Percentiles rank a stretch among this genome's conserved stretches.
These are phyloP conservation scores for Hyphochytrium catenoides DNA, from an alignment of 352 stramenopile species.

Conservation along the genomic window DNA sequence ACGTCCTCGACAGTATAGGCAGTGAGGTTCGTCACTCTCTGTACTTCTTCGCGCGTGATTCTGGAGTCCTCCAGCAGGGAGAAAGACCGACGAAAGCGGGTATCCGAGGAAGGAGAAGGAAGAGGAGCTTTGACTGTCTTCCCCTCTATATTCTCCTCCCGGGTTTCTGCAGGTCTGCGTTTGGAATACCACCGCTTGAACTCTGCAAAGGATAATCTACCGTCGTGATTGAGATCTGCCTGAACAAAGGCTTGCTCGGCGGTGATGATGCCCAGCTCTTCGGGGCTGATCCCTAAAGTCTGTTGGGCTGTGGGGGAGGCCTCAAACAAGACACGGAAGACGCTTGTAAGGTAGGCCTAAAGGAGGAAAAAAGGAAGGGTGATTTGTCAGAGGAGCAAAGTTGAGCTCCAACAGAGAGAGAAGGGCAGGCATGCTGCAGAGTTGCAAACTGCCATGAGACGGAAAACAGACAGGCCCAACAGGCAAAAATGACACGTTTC, in stretches of 20 bases:
- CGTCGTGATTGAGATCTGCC: slow-evolving; percentile 7
- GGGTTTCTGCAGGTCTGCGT: slow-evolving; percentile 2
- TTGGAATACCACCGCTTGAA: slow-evolving; percentile 54
- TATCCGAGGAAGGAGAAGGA: no score
- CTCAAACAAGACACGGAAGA: slow-evolving; percentile 13
- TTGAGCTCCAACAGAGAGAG: slow-evolving; percentile 7
- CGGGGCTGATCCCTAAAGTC: slow-evolving; percentile 2
- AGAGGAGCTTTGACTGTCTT: slow-evolving; percentile 1
- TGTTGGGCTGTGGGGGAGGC: slow-evolving; percentile 6
- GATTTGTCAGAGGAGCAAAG: not conserved
- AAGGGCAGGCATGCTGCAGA: no score
- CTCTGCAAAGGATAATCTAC: slow-evolving; percentile 24
- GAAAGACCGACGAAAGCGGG: no score
- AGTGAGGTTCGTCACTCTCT: slow-evolving; percentile 2
- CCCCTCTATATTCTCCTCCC: not conserved
- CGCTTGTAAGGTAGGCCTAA: slow-evolving; percentile 9
- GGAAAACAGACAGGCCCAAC: no score
- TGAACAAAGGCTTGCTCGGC: slow-evolving; percentile 11
- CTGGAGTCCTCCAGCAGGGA: no score
- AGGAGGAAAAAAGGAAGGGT: slow-evolving; percentile 1
- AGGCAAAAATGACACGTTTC: no score
- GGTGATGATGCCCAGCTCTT: slow-evolving; percentile 4
- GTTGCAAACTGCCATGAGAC: no score
- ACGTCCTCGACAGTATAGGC: slow-evolving; percentile 5
- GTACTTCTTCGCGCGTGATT: no score